Percentiles rank a stretch among this genome's conserved stretches.
These are phyloP conservation scores for Leishmania turanica DNA, from an alignment of 208 protist species.

Conservation along the genomic window DNA sequence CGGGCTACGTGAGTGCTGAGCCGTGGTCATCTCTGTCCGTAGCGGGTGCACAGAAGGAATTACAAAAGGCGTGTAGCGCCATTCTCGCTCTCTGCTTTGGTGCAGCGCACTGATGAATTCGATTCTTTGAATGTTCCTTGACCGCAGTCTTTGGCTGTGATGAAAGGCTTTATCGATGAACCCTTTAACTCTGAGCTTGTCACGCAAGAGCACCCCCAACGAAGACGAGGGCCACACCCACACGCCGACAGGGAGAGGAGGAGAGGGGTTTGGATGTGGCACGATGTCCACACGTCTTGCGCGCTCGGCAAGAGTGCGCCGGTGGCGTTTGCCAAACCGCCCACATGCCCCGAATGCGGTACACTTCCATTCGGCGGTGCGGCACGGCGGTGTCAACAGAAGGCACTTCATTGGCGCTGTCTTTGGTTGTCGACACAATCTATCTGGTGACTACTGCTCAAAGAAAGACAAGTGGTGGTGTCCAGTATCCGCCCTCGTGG, in stretches of 20 bases:
- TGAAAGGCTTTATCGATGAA: conserved; percentile 29
- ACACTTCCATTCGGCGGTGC: background rate
- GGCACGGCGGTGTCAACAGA: no score
- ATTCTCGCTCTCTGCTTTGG: background rate
- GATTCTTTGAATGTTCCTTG: conserved; percentile 33
- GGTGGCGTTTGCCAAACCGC: no score
- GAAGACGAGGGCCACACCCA: background rate
- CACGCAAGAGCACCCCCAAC: background rate
- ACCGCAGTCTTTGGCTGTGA: conserved; percentile 3
- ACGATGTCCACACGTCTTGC: no score
- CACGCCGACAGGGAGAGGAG: no score
- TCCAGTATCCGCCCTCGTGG: background rate
- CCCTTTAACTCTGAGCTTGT: conserved; percentile 34
- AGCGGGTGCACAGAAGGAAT: background rate
- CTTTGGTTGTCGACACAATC: background rate
- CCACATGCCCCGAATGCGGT: background rate
- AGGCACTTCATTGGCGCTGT: background rate
- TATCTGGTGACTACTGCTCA: background rate
- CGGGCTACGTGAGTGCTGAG: background rate
- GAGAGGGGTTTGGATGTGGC: no score
- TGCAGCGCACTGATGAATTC: conserved; percentile 1
- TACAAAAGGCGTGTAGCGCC: no score
- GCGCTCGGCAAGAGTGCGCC: background rate
- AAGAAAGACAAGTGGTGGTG: background rate
- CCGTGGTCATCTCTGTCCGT: background rate